Percentiles rank a stretch among this genome's conserved stretches.
Conservation (phyloP, 169 alveolate species). For the Besnoitia besnoiti region DNA sequence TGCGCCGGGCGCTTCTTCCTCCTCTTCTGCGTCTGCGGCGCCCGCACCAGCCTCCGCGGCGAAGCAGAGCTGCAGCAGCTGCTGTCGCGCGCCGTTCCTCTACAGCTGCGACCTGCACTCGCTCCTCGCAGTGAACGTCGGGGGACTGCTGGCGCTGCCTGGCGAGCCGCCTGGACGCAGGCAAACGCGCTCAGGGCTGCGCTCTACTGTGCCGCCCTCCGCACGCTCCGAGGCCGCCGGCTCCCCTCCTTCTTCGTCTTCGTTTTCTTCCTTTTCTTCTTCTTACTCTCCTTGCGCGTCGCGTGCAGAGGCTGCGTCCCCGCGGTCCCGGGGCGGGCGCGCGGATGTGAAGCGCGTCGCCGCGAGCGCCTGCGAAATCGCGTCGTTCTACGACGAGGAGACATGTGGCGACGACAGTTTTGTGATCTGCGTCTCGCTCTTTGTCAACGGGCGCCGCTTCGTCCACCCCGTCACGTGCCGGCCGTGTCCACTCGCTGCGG, state of each 20-base stretch:
- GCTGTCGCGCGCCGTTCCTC: constrained; percentile 39
- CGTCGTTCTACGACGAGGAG: not conserved
- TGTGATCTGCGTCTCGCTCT: constrained; percentile 13
- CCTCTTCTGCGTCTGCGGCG: not conserved
- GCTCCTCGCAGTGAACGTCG: not conserved
- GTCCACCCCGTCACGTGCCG: constrained; percentile 19
- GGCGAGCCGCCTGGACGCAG: not conserved
- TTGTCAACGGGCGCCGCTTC: not conserved
- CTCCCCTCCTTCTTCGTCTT: no score
- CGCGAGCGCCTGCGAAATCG: not conserved
- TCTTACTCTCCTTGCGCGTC: no score
- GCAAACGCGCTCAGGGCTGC: not conserved
- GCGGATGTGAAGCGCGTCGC: no score
- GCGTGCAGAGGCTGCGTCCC: no score
- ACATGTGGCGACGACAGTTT: not conserved
- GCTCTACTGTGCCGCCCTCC: no score
- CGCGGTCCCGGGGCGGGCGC: no score
- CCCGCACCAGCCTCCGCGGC: no score
- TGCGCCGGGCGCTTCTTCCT: not conserved
- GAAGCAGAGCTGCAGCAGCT: constrained; percentile 29
- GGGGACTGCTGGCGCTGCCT: constrained; percentile 7
- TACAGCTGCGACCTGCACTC: constrained; percentile 31
- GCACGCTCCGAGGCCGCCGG: no score
- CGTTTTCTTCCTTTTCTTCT: no score
- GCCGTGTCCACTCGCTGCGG: not conserved